Base-by-base conservation (phyloP, 352 stramenopile species). In the Saprolegnia diclina region DNA sequence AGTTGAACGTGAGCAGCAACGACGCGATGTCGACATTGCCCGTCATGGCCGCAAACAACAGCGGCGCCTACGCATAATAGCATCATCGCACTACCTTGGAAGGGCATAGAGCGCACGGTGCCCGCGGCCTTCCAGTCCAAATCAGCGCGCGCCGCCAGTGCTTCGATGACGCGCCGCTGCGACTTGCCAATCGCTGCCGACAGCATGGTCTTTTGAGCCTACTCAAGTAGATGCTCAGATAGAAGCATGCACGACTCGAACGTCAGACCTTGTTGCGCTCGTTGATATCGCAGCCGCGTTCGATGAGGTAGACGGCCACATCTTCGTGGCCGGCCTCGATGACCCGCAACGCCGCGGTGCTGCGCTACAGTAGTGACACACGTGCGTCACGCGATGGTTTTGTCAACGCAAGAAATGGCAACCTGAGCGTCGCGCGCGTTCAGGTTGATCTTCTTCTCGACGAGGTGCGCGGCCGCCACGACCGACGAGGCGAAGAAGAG, bases 401-500 rank as follows among this genome's bases (percentile, higher is more conserved):
- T n/a, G n/a, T n/a, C n/a, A n/a, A n/a, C n/a, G n/a, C n/a, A n/a
- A n/a, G 2, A 54, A 5, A 54, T 48, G 13, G 1, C 11, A 26
- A 59, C 52, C 24, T 59, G 52, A 24, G 13, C 13, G 52, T 59
- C 52, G 24, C 52, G 52, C 11, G 13, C 19, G 35, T 59, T 59
- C 1, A 59, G 4, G 52, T 59, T 59, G 52, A 59, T 59, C 16
- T 40, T 40, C 24, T 59, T 59, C 13, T 14, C 9, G 9, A 59
- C 24, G 11, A 59, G 52, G 35, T 13, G 24, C 24, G 4, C 52
- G 24, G 52, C 52, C 1, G n/a, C 52, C 35, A 13, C n/a, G 24
- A 59, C 52, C 35, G 52, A 59, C 52, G 24, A 40, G 1, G 52
- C 52, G 19, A 59, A 59, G 35, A 59, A 59, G 52, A 59, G 52